Conservation (phyloP, 2,329 filamentous ascomycete species). For the Venturia pyrina region DNA sequence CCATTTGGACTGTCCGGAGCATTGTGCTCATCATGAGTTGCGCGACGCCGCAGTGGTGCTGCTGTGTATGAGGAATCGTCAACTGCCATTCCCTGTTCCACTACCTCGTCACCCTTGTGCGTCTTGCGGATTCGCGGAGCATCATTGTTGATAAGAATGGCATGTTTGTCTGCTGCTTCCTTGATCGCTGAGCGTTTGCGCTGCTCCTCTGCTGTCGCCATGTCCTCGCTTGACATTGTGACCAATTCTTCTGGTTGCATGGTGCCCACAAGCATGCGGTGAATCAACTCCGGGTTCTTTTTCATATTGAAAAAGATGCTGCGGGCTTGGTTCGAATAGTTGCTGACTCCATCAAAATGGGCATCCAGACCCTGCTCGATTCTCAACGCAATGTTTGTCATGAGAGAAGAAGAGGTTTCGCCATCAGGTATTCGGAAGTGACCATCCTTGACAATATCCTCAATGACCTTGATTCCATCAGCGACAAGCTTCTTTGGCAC, state of each 20-base stretch:
- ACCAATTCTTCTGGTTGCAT: slow-evolving; percentile 68
- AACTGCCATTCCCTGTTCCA: slow-evolving; percentile 56
- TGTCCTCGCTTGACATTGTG: slow-evolving; percentile 81
- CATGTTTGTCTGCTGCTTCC: slow-evolving; percentile 69
- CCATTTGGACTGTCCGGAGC: slow-evolving; percentile 13
- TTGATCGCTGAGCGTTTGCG: slow-evolving; percentile 66
- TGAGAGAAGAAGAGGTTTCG: slow-evolving; percentile 52
- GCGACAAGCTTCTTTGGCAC: slow-evolving; percentile 63
- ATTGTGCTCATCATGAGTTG: slow-evolving; percentile 10
- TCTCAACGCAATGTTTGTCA: slow-evolving; percentile 62
- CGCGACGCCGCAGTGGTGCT: slow-evolving; percentile 8
- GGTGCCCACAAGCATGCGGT: slow-evolving; percentile 61
- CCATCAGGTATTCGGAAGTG: slow-evolving; percentile 54
- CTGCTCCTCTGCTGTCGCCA: slow-evolving; percentile 85
- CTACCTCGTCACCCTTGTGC: slow-evolving; percentile 88
- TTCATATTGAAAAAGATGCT: slow-evolving; percentile 80
- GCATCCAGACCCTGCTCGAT: slow-evolving; percentile 63
- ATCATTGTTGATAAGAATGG: slow-evolving; percentile 63
- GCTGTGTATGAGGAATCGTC: slow-evolving; percentile 16
- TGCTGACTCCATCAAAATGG: slow-evolving; percentile 44
- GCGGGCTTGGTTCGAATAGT: slow-evolving; percentile 57
- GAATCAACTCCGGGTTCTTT: slow-evolving; percentile 69
- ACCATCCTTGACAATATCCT: slow-evolving; percentile 55
- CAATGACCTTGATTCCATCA: slow-evolving; percentile 56
- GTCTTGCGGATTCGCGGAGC: slow-evolving; percentile 76